phyloP scores from a whole-genome alignment of 192 early-diverging fungal species.

The Geranomyces michiganensis region DNA sequence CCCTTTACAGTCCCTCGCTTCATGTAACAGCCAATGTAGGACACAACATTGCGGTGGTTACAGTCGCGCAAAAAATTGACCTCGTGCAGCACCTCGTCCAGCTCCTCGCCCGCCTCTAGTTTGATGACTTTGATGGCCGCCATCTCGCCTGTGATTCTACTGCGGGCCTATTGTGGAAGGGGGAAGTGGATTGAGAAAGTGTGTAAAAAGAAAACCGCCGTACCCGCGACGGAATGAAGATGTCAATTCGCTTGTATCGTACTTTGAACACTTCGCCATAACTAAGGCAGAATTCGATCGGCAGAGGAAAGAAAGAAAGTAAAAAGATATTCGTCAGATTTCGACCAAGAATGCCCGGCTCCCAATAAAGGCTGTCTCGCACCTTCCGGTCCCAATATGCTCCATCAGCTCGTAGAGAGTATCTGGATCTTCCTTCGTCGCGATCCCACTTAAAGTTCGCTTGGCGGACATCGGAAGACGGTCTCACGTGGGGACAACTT shows the following conservation, averaged over 20 bases:
- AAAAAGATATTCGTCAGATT: no score
- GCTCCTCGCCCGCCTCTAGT: constrained; percentile 60
- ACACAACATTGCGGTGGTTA: constrained; percentile 55
- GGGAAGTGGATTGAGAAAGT: not conserved
- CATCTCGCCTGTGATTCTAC: constrained; percentile 36
- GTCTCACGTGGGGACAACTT: no score
- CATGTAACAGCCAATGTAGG: constrained; percentile 60
- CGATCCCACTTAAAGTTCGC: constrained; percentile 29
- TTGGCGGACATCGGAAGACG: constrained; percentile 15
- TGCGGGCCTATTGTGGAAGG: constrained; percentile 30
- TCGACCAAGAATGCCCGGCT: no score
- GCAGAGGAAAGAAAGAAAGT: no score
- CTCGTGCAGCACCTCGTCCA: constrained; percentile 62
- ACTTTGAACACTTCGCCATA: constrained; percentile 65
- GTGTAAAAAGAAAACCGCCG: not conserved
- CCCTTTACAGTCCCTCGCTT: constrained; percentile 55
- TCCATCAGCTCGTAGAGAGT: constrained; percentile 55
- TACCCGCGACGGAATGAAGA: no score
- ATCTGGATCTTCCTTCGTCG: constrained; percentile 53
- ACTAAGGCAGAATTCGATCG: constrained; percentile 13
- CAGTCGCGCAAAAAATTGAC: constrained; percentile 64
- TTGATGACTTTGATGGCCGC: constrained; percentile 63
- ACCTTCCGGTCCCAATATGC: constrained; percentile 61
- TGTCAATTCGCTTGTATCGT: not conserved
- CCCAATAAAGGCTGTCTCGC: no score